Evolutionary conservation across 2,329 filamentous ascomycete genomes (phyloP).

Genomic region (Atkinsonella hypoxylon): DNA sequence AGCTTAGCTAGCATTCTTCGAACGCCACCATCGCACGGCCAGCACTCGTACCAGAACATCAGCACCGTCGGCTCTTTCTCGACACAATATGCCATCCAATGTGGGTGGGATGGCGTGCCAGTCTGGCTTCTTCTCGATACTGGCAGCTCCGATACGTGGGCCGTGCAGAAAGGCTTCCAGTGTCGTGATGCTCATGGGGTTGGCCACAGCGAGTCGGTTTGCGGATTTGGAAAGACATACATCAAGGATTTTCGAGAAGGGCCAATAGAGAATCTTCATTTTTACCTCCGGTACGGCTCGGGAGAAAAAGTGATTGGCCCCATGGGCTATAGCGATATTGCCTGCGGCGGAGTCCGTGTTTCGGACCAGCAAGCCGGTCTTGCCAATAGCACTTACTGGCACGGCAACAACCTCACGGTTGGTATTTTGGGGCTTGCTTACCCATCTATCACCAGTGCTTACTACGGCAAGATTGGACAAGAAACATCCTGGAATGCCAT

Average conservation of each 20-base stretch:
- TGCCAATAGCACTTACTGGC: constrained; percentile 37
- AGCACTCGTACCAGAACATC: constrained; percentile 24
- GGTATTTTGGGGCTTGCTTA: constrained; percentile 40
- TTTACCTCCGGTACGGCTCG: constrained; percentile 35
- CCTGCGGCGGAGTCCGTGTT: constrained; percentile 32
- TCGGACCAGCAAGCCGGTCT: constrained; percentile 34
- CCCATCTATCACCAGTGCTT: constrained; percentile 36
- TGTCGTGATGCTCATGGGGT: constrained; percentile 27
- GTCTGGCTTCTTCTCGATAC: constrained; percentile 36
- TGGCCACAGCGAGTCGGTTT: constrained; percentile 19
- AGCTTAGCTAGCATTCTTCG: constrained; percentile 15
- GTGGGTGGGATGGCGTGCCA: constrained; percentile 25
- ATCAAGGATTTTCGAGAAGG: constrained; percentile 29
- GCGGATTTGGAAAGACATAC: constrained; percentile 29
- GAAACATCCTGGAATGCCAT: constrained; percentile 26
- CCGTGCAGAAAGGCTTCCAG: constrained; percentile 26
- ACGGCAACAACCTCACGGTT: constrained; percentile 38
- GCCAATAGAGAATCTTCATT: constrained; percentile 29
- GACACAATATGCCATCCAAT: constrained; percentile 30
- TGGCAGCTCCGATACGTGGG: constrained; percentile 41
- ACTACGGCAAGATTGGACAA: constrained; percentile 26
- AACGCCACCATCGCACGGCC: constrained; percentile 9
- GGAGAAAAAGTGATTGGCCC: constrained; percentile 35
- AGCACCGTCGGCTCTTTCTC: constrained; percentile 25
- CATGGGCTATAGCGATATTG: constrained; percentile 34